Base-by-base conservation (phyloP, 768 basidiomycete genomes). In the Rhizopogon vinicolor region DNA sequence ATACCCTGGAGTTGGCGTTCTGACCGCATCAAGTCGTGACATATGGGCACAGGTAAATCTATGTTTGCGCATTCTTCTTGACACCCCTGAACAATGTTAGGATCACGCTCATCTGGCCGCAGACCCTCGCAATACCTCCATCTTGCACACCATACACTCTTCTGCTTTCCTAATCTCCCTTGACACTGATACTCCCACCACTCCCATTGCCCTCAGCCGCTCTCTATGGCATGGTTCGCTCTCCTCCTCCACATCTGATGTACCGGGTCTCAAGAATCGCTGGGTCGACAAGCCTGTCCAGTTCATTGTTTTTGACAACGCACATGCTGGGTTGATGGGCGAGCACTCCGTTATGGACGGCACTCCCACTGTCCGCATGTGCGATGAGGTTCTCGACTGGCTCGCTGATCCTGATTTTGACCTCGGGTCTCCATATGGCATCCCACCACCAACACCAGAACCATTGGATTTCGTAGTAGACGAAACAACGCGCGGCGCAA, bases 321-420 rank as follows among this genome's bases (percentile, higher is more conserved):
- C 77, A 12, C 75, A 82, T 48, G 87, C 91, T 1, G 95, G 93
- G 5, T 72, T 97, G 63, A 89, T 96, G 82, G 95, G 95, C 44
- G 95, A 98, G 69, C 95, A 93, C 67, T 91, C 89, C 16, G 77
- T 90, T 56, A 93, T 93, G 91, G 91, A 93, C 62, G 91, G 91
- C 37, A 93, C 91, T 14, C 91, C 91, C 4, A 88, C 83, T 14
- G 83, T 81, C 25, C 79, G 90, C 22, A 67, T 91, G 61, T 87
- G 83, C 61, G 86, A 92, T 63, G 79, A 84, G 18, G 74, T 91
- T 39, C 76, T 92, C 59, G 78, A 78, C 55, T 77, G 76, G 64
- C 70, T 92, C 28, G 76, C 82, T 19, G 69, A 78, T 58, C 80
- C 80, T 18, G 59, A 71, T n/a, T 92, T 91, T 58, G 86, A 91